Evolutionary conservation across 257 asterid species (phyloP), one percentile per base, ranked within the genome.

Genomic region (Ophiorrhiza pumila): DNA sequence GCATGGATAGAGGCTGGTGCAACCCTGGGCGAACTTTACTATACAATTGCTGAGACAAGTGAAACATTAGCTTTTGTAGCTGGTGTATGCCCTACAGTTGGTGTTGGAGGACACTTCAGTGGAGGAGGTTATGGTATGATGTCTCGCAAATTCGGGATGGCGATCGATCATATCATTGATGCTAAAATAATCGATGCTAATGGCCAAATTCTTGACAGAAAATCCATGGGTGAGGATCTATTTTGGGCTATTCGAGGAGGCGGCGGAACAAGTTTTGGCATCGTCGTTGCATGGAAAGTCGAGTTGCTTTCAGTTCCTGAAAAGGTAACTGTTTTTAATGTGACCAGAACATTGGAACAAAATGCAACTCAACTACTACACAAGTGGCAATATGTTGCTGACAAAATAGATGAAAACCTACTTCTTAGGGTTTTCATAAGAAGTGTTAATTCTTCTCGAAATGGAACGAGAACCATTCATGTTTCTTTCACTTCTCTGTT

Each of bases 181-280:
- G n/a, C n/a, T n/a, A n/a, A n/a, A n/a, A n/a, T n/a, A n/a, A n/a
- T n/a, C n/a, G n/a, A n/a, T n/a, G n/a, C n/a, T n/a, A n/a, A n/a
- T n/a, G n/a, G n/a, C n/a, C n/a, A n/a, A n/a, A n/a, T n/a, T n/a
- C n/a, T n/a, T n/a, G n/a, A n/a, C n/a, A n/a, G n/a, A n/a, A n/a
- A n/a, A n/a, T n/a, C n/a, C n/a, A n/a, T n/a, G n/a, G n/a, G n/a
- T n/a, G n/a, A n/a, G n/a, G n/a, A n/a, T n/a, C 81, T 86, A 0
- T 83, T 86, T 25, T 85, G 88, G 90, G 86, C 88, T 1, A 62
- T 86, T 29, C 59, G 85, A 53, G 90, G 88, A 13, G 87, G 89
- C 6, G 87, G 91, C 2, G 91, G 86, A 5, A 61, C 75, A 0
- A 82, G 83, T 27, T 84, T 82, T 37, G 91, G 87, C 4, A 55